These are phyloP conservation scores for Hirsutella thompsonii DNA, from an alignment of 2,329 filamentous ascomycete genomes.

Conservation along the genomic window DNA sequence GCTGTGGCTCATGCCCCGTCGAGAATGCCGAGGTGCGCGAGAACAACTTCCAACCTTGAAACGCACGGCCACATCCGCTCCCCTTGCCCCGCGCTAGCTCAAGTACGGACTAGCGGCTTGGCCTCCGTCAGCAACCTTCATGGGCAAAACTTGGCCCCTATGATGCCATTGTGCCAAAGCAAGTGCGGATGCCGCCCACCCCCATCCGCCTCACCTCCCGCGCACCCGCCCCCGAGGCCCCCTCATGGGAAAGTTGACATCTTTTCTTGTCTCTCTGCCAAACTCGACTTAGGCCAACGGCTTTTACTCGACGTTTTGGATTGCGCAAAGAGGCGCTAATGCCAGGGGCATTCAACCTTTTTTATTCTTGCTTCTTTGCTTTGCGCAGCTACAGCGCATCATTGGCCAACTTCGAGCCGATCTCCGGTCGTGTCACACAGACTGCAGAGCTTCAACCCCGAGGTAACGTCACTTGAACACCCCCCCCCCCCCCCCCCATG, in stretches of 20 bases:
- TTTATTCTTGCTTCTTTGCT: neutral
- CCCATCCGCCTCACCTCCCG: neutral
- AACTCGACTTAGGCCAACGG: too few relatives aligned
- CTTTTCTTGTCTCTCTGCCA: too few relatives aligned
- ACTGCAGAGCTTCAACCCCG: neutral
- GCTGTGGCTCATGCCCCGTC: too few relatives aligned
- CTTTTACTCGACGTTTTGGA: too few relatives aligned
- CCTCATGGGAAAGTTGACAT: too few relatives aligned
- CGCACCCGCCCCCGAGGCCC: too few relatives aligned
- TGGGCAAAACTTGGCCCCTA: too few relatives aligned
- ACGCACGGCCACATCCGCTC: neutral
- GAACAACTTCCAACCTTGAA: too few relatives aligned
- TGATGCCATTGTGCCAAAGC: neutral
- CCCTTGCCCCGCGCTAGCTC: neutral
- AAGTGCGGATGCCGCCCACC: too few relatives aligned
- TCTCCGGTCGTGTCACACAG: neutral
- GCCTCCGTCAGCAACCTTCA: slow-evolving; percentile 1
- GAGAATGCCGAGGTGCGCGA: too few relatives aligned
- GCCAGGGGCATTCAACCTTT: neutral
- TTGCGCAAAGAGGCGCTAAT: neutral
- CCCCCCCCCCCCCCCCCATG: neutral
- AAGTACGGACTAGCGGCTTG: slow-evolving; percentile 1
- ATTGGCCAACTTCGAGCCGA: too few relatives aligned
- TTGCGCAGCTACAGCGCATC: too few relatives aligned
- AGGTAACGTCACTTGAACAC: slow-evolving; percentile 2